Percentiles rank a stretch among this genome's conserved stretches.
phyloP scores from a whole-genome alignment of 441 rosid species.

The Pelargonium fulgidum region DNA sequence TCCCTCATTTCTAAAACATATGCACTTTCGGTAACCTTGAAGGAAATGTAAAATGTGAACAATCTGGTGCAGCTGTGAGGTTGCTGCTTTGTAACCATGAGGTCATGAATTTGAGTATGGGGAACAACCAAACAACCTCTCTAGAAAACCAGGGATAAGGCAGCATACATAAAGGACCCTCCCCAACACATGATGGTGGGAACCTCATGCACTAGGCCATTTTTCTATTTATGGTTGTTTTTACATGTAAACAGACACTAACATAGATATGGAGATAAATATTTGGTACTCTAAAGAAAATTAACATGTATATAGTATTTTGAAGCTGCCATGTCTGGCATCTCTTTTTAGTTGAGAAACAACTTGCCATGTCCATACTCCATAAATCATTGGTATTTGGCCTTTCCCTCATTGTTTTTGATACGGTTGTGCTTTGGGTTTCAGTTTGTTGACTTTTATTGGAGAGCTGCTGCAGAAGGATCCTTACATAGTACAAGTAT shows the following conservation, averaged over 20 bases:
- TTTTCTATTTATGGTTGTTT: background rate
- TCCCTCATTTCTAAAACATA: background rate
- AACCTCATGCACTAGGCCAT: background rate
- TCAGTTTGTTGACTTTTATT: conserved; percentile 61
- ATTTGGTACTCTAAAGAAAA: background rate
- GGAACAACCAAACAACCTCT: background rate
- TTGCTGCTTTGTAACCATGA: conserved; percentile 5
- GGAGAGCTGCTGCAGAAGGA: conserved; percentile 55
- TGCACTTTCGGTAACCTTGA: background rate
- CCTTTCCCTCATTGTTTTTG: conserved; percentile 17
- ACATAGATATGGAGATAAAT: background rate
- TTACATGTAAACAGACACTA: conserved; percentile 4
- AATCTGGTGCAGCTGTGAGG: background rate
- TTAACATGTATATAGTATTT: background rate
- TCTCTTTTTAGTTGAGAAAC: background rate
- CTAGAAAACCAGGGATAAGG: background rate
- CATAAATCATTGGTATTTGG: background rate
- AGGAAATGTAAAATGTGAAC: conserved; percentile 6
- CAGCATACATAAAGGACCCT: background rate
- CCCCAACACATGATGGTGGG: background rate
- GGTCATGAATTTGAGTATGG: conserved; percentile 3
- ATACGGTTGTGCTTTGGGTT: conserved; percentile 26
- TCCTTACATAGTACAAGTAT: conserved; percentile 32
- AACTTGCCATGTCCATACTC: conserved; percentile 2
- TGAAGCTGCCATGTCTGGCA: background rate